Evolutionary conservation across 179 eudicot genomes (phyloP).

Genomic region (Drosera spatulata): DNA sequence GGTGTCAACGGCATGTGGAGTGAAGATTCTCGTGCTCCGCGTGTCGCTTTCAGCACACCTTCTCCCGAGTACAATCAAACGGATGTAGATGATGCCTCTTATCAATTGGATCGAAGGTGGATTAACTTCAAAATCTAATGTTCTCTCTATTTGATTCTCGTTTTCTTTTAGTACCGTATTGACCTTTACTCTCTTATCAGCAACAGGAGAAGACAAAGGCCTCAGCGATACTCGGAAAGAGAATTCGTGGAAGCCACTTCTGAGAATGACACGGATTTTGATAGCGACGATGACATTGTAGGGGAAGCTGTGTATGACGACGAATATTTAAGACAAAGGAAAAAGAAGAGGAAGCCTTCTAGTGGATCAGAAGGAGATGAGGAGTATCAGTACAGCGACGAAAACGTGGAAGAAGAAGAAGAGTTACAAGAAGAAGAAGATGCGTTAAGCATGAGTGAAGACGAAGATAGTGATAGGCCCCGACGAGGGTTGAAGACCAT

Average conservation of each 20-base stretch:
- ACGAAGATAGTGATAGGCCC: slow-evolving; percentile 63
- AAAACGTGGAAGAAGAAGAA: slow-evolving; percentile 31
- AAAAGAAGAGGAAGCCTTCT: slow-evolving; percentile 44
- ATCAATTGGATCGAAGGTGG: slow-evolving; percentile 57
- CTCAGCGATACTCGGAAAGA: slow-evolving; percentile 61
- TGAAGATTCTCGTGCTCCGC: slow-evolving; percentile 37
- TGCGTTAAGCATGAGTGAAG: slow-evolving; percentile 44
- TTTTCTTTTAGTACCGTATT: not conserved
- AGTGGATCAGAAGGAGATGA: slow-evolving; percentile 89
- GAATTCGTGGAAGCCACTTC: slow-evolving; percentile 66
- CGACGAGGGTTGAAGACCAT: slow-evolving; percentile 25
- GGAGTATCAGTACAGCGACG: slow-evolving; percentile 27
- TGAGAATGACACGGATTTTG: slow-evolving; percentile 52
- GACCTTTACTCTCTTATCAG: slow-evolving; percentile 21
- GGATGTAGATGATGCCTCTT: slow-evolving; percentile 38
- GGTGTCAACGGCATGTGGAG: slow-evolving; percentile 52
- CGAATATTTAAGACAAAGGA: slow-evolving; percentile 52
- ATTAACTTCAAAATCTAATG: not conserved
- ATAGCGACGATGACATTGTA: slow-evolving; percentile 85
- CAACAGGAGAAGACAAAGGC: slow-evolving; percentile 65
- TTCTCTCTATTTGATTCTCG: slow-evolving; percentile 5
- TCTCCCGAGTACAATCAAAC: slow-evolving; percentile 54
- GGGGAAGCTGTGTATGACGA: slow-evolving; percentile 97
- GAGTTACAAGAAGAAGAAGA: slow-evolving; percentile 42
- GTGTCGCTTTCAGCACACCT: slow-evolving; percentile 31